Evolutionary conservation across 2,329 filamentous ascomycete species (phyloP).

Genomic region (Rosellinia necatrix): DNA sequence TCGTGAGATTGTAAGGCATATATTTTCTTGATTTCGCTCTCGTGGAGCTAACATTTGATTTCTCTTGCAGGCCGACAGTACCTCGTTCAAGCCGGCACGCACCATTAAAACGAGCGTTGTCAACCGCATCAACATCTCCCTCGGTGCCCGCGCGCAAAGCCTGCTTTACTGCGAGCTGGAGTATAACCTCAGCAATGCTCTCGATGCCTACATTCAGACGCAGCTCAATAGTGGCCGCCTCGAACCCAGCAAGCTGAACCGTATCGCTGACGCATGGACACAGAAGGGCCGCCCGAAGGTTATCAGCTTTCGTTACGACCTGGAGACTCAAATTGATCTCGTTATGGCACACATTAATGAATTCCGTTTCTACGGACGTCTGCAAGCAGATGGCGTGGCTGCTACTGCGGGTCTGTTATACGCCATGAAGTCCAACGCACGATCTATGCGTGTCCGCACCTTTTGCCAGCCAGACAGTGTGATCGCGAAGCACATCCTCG

Average conservation of each 20-base stretch:
- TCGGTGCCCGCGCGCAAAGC: slow-evolving; percentile 61
- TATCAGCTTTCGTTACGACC: slow-evolving; percentile 61
- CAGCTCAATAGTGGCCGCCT: slow-evolving; percentile 62
- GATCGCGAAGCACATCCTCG: slow-evolving; percentile 61
- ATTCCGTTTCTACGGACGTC: slow-evolving; percentile 60
- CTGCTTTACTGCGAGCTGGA: slow-evolving; percentile 64
- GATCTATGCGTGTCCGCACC: slow-evolving; percentile 57
- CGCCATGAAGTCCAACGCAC: slow-evolving; percentile 57
- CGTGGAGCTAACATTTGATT: slow-evolving; percentile 23
- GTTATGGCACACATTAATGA: slow-evolving; percentile 53
- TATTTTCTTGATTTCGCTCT: not conserved
- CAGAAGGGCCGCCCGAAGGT: slow-evolving; percentile 59
- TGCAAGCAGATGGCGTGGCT: slow-evolving; percentile 45
- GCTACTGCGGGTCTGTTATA: slow-evolving; percentile 55
- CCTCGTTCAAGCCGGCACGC: slow-evolving; percentile 20
- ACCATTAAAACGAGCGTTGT: slow-evolving; percentile 4
- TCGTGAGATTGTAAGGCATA: slow-evolving; percentile 54
- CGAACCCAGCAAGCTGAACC: slow-evolving; percentile 55
- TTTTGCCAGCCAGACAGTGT: slow-evolving; percentile 63
- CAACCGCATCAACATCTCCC: slow-evolving; percentile 47
- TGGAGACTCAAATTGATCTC: slow-evolving; percentile 64
- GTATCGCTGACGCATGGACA: slow-evolving; percentile 56
- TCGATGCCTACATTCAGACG: slow-evolving; percentile 57
- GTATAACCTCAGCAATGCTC: slow-evolving; percentile 55
- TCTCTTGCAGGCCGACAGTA: slow-evolving; percentile 17